A percentile compares a stretch with the other conserved stretches of the same genome.
phyloP scores from a whole-genome alignment of 2,329 filamentous ascomycete species.

The Diaporthe helianthi region DNA sequence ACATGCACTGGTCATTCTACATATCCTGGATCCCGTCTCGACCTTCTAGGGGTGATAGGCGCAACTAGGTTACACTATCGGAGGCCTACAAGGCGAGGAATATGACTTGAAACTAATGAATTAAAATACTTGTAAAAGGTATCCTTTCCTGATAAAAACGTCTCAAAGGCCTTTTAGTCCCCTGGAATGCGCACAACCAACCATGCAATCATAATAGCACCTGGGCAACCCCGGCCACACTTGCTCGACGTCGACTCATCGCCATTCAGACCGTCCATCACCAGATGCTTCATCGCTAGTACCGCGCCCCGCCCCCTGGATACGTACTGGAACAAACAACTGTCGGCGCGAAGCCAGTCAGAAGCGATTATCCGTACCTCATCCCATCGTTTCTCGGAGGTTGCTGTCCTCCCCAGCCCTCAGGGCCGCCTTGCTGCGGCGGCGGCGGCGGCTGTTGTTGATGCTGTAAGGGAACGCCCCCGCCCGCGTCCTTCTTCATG shows the following conservation, averaged over 20 bases:
- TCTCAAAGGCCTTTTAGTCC: neutral
- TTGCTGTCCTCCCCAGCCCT: slow-evolving; percentile 42
- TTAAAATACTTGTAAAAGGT: slow-evolving; percentile 25
- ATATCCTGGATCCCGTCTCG: too few relatives aligned
- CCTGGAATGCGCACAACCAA: neutral
- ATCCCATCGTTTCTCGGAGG: slow-evolving; percentile 39
- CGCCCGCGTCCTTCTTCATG: slow-evolving; percentile 49
- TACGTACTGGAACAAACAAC: neutral
- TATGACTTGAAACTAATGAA: neutral
- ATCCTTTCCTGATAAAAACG: slow-evolving; percentile 1
- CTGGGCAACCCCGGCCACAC: too few relatives aligned
- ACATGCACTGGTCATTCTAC: too few relatives aligned
- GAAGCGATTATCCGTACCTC: slow-evolving; percentile 48
- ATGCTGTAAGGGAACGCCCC: slow-evolving; percentile 47
- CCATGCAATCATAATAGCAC: neutral
- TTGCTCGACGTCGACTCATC: neutral
- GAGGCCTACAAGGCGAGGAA: too few relatives aligned
- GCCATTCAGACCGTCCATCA: neutral
- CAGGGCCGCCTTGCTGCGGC: slow-evolving; percentile 45
- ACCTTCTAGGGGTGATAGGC: too few relatives aligned
- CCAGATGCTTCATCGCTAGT: too few relatives aligned
- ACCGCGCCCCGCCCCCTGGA: too few relatives aligned
- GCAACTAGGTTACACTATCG: too few relatives aligned
- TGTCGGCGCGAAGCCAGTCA: slow-evolving; percentile 43
- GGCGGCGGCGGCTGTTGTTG: slow-evolving; percentile 44